Conservation (phyloP, 1,284 basidiomycete genomes). For the Tremellales sp. region DNA sequence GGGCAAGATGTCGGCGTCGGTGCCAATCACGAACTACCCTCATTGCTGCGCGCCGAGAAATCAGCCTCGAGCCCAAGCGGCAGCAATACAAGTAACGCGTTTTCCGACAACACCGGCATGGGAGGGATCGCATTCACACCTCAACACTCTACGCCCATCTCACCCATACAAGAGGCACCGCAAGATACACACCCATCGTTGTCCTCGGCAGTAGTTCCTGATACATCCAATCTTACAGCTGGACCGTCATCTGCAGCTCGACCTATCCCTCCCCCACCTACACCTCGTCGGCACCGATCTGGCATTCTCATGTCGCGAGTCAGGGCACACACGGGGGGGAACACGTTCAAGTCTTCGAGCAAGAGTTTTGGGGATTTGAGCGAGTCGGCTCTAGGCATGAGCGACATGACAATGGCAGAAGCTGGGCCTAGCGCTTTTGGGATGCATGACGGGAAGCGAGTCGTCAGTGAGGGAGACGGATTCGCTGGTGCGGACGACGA, state of each 20-base stretch:
- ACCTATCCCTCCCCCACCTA: constrained; percentile 38
- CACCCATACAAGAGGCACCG: neutral
- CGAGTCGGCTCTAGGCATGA: constrained; percentile 8
- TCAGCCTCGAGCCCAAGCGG: neutral
- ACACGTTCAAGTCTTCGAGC: constrained; percentile 18
- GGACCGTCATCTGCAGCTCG: neutral
- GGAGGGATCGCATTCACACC: neutral
- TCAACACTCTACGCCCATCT: neutral
- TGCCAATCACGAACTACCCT: neutral
- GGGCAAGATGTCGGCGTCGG: neutral
- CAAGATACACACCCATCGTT: neutral
- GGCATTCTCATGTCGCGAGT: constrained; percentile 36
- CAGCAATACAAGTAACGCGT: neutral
- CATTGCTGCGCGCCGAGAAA: neutral
- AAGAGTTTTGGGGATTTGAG: constrained; percentile 38
- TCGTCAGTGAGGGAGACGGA: constrained; percentile 25
- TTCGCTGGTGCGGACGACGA: constrained; percentile 17
- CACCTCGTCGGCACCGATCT: constrained; percentile 37
- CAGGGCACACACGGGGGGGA: constrained; percentile 27
- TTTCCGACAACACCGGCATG: neutral
- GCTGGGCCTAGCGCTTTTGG: neutral
- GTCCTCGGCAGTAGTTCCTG: neutral
- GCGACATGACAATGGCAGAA: constrained; percentile 2
- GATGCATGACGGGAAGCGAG: constrained; percentile 15
- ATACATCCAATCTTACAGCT: neutral